Conservation (phyloP, 2,329 filamentous ascomycete genomes). For the Leptoxyphium fumago region DNA sequence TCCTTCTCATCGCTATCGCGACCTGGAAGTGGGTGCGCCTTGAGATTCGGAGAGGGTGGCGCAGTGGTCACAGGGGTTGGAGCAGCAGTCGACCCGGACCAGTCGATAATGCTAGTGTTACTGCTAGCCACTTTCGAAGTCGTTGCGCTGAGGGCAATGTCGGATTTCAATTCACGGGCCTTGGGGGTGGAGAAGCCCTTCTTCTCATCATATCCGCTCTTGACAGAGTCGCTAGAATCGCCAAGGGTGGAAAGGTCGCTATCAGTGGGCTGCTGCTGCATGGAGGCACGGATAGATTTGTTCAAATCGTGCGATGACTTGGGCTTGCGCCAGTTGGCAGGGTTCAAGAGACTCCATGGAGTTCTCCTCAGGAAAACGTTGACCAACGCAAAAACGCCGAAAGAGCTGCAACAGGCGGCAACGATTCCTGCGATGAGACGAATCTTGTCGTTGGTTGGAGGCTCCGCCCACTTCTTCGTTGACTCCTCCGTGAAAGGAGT, state of each 20-base stretch:
- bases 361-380: conserved; percentile 15
- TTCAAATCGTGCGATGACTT: not conserved
- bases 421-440: conserved; percentile 12
- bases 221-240: not conserved
- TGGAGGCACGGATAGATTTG: not conserved
- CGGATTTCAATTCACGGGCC: not conserved
- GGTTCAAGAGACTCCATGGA: conserved; percentile 7
- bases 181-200: not conserved
- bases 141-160: not conserved
- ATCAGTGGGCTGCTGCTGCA: not conserved
- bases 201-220: not conserved
- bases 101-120: not conserved
- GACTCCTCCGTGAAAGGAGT: conserved; percentile 9
- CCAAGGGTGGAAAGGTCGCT: not conserved
- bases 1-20: not conserved
- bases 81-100: not conserved
- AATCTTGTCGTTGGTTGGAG: conserved; percentile 4
- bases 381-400: conserved; percentile 13
- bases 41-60: not conserved
- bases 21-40: not conserved
- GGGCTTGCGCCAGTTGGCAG: not conserved
- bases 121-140: not conserved
- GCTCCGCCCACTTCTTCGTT: conserved; percentile 7
- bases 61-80: not conserved
- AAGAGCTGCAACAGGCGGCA: conserved; percentile 14